Conservation (phyloP, 2,329 filamentous ascomycete genomes). For the Diaporthe vexans region DNA sequence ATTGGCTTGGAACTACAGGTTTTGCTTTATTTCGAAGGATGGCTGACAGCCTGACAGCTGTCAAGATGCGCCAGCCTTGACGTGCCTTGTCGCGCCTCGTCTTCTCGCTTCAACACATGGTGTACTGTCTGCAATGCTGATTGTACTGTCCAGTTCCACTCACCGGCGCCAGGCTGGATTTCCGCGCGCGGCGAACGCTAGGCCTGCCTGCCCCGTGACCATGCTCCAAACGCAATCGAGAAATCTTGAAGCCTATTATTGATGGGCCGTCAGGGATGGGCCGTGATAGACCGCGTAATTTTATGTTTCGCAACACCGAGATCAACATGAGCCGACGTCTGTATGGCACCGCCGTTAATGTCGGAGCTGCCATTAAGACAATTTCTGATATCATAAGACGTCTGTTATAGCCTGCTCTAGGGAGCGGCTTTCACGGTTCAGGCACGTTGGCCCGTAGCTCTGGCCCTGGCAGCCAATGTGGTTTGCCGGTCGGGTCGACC, state of each 20-base stretch:
- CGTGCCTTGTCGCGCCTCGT: neutral
- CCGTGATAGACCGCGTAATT: slow-evolving; percentile 24
- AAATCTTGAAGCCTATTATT: slow-evolving; percentile 12
- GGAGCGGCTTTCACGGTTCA: slow-evolving; percentile 14
- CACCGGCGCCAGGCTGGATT: neutral
- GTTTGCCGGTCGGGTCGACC: slow-evolving; percentile 20
- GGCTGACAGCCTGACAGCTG: slow-evolving; percentile 19
- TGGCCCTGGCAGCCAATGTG: slow-evolving; percentile 27
- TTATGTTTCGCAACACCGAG: slow-evolving; percentile 25
- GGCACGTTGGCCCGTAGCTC: slow-evolving; percentile 16
- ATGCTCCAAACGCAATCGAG: slow-evolving; percentile 25
- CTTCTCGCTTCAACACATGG: slow-evolving; percentile 9
- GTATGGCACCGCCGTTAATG: slow-evolving; percentile 10
- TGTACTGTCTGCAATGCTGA: neutral
- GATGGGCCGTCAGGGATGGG: slow-evolving; percentile 28
- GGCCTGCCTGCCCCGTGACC: slow-evolving; percentile 25
- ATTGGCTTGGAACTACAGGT: neutral
- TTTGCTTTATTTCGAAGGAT: neutral
- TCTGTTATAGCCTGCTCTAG: slow-evolving; percentile 15
- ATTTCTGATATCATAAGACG: slow-evolving; percentile 24
- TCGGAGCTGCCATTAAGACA: slow-evolving; percentile 8
- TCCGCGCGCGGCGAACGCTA: slow-evolving; percentile 18
- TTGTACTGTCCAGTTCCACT: slow-evolving; percentile 2
- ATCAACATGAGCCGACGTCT: slow-evolving; percentile 26
- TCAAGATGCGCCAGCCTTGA: slow-evolving; percentile 9